A percentile compares a stretch with the other conserved stretches of the same genome.
Conservation (phyloP, 1,284 basidiomycete genomes). For the Microbotryum saponariae region DNA sequence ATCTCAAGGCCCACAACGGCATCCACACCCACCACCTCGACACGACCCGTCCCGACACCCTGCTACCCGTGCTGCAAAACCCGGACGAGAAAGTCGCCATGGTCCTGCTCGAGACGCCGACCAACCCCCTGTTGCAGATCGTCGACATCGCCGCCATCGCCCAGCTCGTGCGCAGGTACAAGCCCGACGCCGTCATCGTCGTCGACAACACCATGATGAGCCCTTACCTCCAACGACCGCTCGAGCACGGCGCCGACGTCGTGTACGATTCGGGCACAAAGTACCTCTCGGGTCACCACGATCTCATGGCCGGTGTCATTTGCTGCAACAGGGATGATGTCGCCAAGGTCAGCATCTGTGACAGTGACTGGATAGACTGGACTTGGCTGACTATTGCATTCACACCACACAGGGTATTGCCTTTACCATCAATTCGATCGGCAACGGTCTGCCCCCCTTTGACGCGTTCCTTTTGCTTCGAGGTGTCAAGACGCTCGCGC, state of each 20-base stretch:
- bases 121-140: conserved; percentile 94
- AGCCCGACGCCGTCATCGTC: conserved; percentile 71
- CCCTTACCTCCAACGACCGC: conserved; percentile 89
- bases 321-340: conserved; percentile 86
- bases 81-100: conserved; percentile 68
- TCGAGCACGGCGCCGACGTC: conserved; percentile 92
- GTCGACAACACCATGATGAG: conserved; percentile 99
- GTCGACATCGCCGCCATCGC: conserved; percentile 79
- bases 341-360: conserved; percentile 55
- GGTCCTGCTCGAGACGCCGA: conserved; percentile 94
- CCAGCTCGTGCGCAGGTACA: conserved; percentile 67
- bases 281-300: conserved; percentile 96
- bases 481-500: conserved; percentile 91
- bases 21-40: conserved; percentile 90
- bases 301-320: conserved; percentile 95
- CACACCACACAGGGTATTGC: conserved; percentile 58
- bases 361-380: background rate
- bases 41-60: conserved; percentile 64
- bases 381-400: background rate
- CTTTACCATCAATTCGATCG: conserved; percentile 91
- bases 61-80: conserved; percentile 59
- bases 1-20: conserved; percentile 77
- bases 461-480: conserved; percentile 93
- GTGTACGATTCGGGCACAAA: conserved; percentile 98
- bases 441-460: conserved; percentile 92